Base-by-base conservation (phyloP, 2,329 filamentous ascomycete species). In the Nannizziopsis arthrosporioides region DNA sequence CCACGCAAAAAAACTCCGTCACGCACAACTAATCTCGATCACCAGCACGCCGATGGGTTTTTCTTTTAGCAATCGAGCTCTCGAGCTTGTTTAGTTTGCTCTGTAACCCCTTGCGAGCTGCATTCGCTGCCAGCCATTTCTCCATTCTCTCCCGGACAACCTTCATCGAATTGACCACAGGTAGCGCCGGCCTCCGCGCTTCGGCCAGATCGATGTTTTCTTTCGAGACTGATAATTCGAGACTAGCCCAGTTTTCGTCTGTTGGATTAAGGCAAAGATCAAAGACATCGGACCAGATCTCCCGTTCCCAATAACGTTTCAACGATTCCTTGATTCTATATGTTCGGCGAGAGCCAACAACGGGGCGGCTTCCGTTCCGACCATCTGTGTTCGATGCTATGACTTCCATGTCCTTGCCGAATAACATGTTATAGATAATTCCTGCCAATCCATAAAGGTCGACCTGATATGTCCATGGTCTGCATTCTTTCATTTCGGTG, bases 391-490 rank as follows among this genome's bases (percentile, higher is more conserved):
- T 50, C 19, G 56, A 57, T 1, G 61, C 56, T 1, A 75, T 63
- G 0, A 87, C 93, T 62, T 94, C 86, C 58, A 98, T 92, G 67
- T 96, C 96, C 61, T 85, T 88, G 8, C 92, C 90, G 62, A 95
- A 98, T 2, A 98, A 76, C 57, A 98, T 76, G 38, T 80, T 83
- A 67, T 98, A 88, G 3, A 96, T 73, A 18, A 86, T 85, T 3
- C 87, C 88, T 0, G 92, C 92, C 0, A 95, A 75, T 10, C 92
- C 92, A 64, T 94, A 86, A 59, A 96, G 93, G 69, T 98, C 92
- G 56, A 95, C 86, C 64, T 98, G 92, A 72, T 88, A 95, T 1
- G 90, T 96, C 92, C 92, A 98, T 0, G 89, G 88, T 1, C 90
- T 77, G 49, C 87, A 78, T 68, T 98, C 90, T 41, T 89, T 83